Base-by-base conservation (phyloP, 208 protist genomes). In the Wallacemonas sp. region DNA sequence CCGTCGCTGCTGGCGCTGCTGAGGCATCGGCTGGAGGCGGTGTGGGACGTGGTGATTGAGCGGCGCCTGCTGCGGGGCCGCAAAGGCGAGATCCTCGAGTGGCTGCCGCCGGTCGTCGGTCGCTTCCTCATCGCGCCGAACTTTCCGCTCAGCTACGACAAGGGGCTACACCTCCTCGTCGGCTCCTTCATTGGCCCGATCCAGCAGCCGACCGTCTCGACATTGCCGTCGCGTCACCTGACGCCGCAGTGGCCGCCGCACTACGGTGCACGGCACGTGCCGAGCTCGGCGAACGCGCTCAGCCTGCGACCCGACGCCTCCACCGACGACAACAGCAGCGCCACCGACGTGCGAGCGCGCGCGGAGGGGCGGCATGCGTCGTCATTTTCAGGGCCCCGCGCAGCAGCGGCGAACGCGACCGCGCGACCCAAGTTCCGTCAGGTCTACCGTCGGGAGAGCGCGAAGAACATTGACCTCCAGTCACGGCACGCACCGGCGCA, bases 161-260 rank as follows among this genome's bases (percentile, higher is more conserved):
- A 77, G 42, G 86, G 76, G 29, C 72, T 95, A 18, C 86, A 95
- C 65, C 73, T 61, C 23, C 81, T 95, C 11, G 84, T 93, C 12
- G 66, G 82, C 55, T 82, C 78, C 61, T 80, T 95, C 62, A 74
- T 95, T 14, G 89, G 89, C 12, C 86, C 85, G 14, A 91, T 95
- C 65, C 82, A 90, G 65, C 86, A 86, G 74, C 84, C 86, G 7
- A 92, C 83, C 18, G 76, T 91, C 25, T 72, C 79, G 28, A 79
- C 72, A 29, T 72, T 92, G 59, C 84, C 86, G 14, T 77, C 76
- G 36, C 76, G 83, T 8, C 89, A 95, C 61, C 77, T 80, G 22
- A 70, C 75, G 31, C 89, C 89, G 52, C 86, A 93, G 76, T 92
- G 86, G 85, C 89, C 89, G 23, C 84, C 86, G 4, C 86, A 95